Conservation (phyloP, 805 yeast species). For the Limtongia smithiae region DNA sequence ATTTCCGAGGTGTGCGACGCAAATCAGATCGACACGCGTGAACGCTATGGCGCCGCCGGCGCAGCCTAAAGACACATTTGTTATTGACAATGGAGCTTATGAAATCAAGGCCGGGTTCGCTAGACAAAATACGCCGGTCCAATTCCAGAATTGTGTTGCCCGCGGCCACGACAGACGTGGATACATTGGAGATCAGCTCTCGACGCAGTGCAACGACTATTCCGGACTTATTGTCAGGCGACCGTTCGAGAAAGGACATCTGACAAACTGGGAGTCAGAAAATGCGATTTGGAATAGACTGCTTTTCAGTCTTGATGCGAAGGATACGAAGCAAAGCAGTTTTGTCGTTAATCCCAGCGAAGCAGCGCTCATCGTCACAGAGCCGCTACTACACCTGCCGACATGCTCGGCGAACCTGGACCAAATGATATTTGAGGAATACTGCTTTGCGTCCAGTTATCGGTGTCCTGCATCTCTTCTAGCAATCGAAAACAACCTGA, state of each 20-base stretch:
- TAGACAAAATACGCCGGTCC: slow-evolving; percentile 29
- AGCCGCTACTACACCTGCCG: slow-evolving; percentile 78
- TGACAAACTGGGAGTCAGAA: slow-evolving; percentile 87
- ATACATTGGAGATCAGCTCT: slow-evolving; percentile 64
- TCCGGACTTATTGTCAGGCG: slow-evolving; percentile 71
- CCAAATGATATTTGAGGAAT: slow-evolving; percentile 91
- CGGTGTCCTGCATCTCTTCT: slow-evolving; percentile 49
- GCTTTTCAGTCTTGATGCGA: slow-evolving; percentile 37
- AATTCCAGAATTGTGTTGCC: slow-evolving; percentile 64
- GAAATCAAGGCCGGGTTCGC: slow-evolving; percentile 65
- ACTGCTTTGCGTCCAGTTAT: slow-evolving; percentile 68
- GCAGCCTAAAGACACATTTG: slow-evolving; percentile 38
- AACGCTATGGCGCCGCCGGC: slow-evolving; percentile 14
- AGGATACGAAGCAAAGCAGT: background rate
- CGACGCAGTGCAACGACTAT: slow-evolving; percentile 61
- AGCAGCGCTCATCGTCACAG: slow-evolving; percentile 66
- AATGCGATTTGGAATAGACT: slow-evolving; percentile 87
- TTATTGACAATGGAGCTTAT: slow-evolving; percentile 89
- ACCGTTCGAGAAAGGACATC: slow-evolving; percentile 84
- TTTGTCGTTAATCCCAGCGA: slow-evolving; percentile 43
- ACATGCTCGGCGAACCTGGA: slow-evolving; percentile 79
- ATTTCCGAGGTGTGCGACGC: background rate
- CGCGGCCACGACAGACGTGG: slow-evolving; percentile 71
- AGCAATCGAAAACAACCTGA: slow-evolving; percentile 18
- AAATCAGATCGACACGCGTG: too few relatives aligned